These are phyloP conservation scores for Medicago ruthenica DNA, from an alignment of 306 rosid species.

Conservation along the genomic window DNA sequence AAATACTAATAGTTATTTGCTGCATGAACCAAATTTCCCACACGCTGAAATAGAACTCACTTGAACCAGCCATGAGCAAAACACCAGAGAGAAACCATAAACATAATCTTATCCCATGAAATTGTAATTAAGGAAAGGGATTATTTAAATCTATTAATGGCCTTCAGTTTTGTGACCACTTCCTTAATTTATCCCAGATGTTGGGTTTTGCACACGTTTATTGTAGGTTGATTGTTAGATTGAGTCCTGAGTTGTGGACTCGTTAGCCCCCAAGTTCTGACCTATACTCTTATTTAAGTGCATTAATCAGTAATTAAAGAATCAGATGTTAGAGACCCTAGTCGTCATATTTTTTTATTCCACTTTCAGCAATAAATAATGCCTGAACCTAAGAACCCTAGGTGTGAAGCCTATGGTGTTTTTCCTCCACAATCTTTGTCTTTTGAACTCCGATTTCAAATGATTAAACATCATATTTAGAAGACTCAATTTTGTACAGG, in stretches of 20 bases:
- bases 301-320: conserved; percentile 12
- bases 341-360: conserved; percentile 1
- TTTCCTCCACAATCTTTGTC: conserved; percentile 9
- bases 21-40: conserved; percentile 12
- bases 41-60: conserved; percentile 10
- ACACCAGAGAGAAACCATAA: conserved; percentile 21
- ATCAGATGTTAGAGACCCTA: conserved; percentile 6
- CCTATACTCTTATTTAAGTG: conserved; percentile 20
- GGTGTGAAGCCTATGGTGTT: conserved; percentile 16
- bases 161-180: conserved; percentile 17
- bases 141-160: not conserved
- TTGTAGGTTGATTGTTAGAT: conserved; percentile 12
- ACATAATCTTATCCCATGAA: conserved; percentile 5
- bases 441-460: conserved; percentile 23
- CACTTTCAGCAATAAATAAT: conserved; percentile 30
- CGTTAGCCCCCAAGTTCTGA: not conserved
- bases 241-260: not conserved
- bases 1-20: conserved; percentile 14
- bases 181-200: conserved; percentile 22
- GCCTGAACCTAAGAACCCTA: conserved; percentile 22
- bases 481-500: not conserved
- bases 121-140: not conserved
- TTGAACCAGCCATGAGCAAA: conserved; percentile 32
- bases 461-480: conserved; percentile 7
- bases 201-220: not conserved